Evolutionary conservation across 164 flowering plant genomes (phyloP).

Genomic region (Berberis thunbergii): DNA sequence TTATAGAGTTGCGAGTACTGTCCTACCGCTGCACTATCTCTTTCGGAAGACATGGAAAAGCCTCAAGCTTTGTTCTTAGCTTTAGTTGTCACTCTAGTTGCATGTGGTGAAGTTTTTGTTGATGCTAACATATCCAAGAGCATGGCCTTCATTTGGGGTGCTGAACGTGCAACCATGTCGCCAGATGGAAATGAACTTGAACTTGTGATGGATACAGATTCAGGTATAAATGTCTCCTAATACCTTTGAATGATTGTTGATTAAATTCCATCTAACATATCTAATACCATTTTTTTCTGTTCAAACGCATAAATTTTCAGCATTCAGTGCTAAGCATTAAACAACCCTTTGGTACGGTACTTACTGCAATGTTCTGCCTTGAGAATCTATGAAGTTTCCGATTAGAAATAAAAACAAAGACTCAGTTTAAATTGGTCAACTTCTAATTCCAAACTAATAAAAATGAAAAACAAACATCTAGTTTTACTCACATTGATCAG

Average conservation of each 20-base stretch:
- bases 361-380: too few relatives aligned
- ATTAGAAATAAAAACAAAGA: too few relatives aligned
- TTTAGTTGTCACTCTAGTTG: slow-evolving; percentile 17
- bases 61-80: slow-evolving; percentile 15
- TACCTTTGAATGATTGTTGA: background rate
- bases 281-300: too few relatives aligned
- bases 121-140: slow-evolving; percentile 29
- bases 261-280: background rate
- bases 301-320: too few relatives aligned
- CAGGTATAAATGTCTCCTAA: slow-evolving; percentile 27
- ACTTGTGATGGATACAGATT: slow-evolving; percentile 36
- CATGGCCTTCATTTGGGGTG: slow-evolving; percentile 44
- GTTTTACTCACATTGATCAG: too few relatives aligned
- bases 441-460: too few relatives aligned
- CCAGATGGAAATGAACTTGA: slow-evolving; percentile 38
- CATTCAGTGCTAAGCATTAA: too few relatives aligned
- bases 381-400: too few relatives aligned
- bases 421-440: too few relatives aligned
- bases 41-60: slow-evolving; percentile 17
- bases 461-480: too few relatives aligned
- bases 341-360: too few relatives aligned
- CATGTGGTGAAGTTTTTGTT: slow-evolving; percentile 17
- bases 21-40: background rate
- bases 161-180: slow-evolving; percentile 18
- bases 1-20: background rate